phyloP scores from a whole-genome alignment of 2,329 filamentous ascomycete species.

The Colletotrichum endophyticum region DNA sequence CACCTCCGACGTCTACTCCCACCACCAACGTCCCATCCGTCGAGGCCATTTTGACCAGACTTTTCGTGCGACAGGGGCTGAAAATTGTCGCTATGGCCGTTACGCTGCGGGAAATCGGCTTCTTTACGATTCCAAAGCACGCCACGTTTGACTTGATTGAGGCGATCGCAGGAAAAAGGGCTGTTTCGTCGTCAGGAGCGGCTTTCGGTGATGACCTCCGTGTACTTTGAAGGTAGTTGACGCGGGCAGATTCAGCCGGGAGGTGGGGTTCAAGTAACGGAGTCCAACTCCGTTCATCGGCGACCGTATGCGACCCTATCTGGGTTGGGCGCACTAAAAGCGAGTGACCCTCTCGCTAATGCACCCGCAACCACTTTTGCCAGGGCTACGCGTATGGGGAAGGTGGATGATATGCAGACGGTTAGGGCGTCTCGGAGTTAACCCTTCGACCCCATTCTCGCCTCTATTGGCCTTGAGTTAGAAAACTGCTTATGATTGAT shows the following conservation, averaged over 20 bases:
- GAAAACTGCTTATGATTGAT: background rate
- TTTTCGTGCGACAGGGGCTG: background rate
- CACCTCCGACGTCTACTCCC: conserved; percentile 22
- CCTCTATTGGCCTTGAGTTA: background rate
- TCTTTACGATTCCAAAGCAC: background rate
- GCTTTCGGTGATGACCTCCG: background rate
- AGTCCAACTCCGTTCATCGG: conserved; percentile 8
- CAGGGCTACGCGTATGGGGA: background rate
- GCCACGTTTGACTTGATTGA: background rate
- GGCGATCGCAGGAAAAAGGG: background rate
- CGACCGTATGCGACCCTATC: background rate
- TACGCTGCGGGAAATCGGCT: background rate
- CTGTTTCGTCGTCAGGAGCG: background rate
- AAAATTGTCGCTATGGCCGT: background rate
- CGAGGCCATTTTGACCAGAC: background rate
- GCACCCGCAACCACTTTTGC: background rate
- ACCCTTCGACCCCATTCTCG: background rate
- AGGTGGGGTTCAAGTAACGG: conserved; percentile 2
- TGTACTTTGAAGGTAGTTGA: background rate
- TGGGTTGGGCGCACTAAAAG: background rate
- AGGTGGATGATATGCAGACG: background rate
- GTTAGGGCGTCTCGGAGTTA: conserved; percentile 7
- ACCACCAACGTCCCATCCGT: conserved; percentile 18
- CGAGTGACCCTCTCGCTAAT: background rate
- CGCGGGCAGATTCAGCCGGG: background rate